These are phyloP conservation scores for Apophysomyces variabilis DNA, from an alignment of 371 early-diverging fungal genomes.

Conservation along the genomic window DNA sequence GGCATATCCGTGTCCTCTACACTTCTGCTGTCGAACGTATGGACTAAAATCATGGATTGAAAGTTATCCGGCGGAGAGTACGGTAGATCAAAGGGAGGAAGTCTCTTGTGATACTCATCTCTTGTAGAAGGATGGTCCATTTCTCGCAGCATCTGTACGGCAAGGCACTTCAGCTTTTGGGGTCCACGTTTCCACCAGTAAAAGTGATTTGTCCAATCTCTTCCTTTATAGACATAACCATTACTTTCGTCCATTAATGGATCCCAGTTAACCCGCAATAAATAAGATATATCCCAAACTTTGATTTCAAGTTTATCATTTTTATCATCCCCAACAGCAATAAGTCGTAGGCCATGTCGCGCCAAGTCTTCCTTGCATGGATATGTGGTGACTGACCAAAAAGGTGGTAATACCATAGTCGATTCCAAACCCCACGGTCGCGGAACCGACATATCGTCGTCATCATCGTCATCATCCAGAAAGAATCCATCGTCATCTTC, in stretches of 20 bases:
- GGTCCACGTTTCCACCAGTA: conserved; percentile 45
- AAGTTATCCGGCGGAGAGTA: conserved; percentile 38
- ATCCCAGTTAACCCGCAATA: conserved; percentile 33
- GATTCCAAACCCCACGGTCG: conserved; percentile 51
- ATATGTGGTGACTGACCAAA: conserved; percentile 19
- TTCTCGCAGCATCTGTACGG: conserved; percentile 30
- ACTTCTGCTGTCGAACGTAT: conserved; percentile 37
- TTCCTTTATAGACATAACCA: background rate
- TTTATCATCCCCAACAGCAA: conserved; percentile 40
- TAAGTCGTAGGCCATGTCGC: conserved; percentile 33
- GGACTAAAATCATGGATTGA: conserved; percentile 38
- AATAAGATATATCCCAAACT: conserved; percentile 49
- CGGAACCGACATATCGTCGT: conserved; percentile 21
- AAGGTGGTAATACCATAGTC: conserved; percentile 44
- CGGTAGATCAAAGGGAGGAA: conserved; percentile 21
- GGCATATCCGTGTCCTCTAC: conserved; percentile 28
- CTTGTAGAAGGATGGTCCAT: background rate
- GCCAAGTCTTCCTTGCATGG: conserved; percentile 22
- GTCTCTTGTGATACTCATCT: background rate
- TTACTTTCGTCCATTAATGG: conserved; percentile 16
- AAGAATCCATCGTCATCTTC: conserved; percentile 11
- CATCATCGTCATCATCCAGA: conserved; percentile 24
- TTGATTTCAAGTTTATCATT: conserved; percentile 44
- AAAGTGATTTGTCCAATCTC: conserved; percentile 23
- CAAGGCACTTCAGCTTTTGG: conserved; percentile 25